Conservation (phyloP, 108 stramenopile genomes). For the Mayamaea pseudoterrestris region DNA sequence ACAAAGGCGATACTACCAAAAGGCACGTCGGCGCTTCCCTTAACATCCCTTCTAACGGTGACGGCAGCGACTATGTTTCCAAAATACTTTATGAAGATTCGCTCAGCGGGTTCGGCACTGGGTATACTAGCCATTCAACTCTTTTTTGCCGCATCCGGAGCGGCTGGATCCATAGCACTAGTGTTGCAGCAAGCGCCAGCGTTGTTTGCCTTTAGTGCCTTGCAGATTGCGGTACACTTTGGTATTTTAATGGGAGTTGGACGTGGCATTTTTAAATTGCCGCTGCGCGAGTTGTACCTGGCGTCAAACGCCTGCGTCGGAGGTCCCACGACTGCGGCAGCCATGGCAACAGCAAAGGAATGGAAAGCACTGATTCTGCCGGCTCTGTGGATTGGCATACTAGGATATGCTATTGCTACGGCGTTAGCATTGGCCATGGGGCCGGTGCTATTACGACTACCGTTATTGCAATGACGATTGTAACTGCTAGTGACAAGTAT, state of each 20-base stretch:
- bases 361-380: constrained; percentile 81
- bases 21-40: constrained; percentile 53
- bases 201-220: constrained; percentile 65
- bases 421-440: constrained; percentile 67
- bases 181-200: constrained; percentile 75
- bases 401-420: constrained; percentile 89
- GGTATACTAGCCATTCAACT: constrained; percentile 78
- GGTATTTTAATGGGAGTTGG: constrained; percentile 54
- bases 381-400: constrained; percentile 74
- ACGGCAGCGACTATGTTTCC: constrained; percentile 58
- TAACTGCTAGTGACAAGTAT: too few relatives aligned
- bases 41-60: constrained; percentile 70
- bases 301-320: constrained; percentile 90
- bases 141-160: constrained; percentile 88
- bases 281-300: constrained; percentile 60
- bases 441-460: constrained; percentile 39
- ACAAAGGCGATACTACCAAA: constrained; percentile 32
- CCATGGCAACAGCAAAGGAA: constrained; percentile 87
- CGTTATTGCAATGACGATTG: constrained; percentile 4
- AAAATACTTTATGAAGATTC: constrained; percentile 41
- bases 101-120: constrained; percentile 45
- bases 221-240: constrained; percentile 80
- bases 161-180: constrained; percentile 66
- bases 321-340: constrained; percentile 86
- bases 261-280: constrained; percentile 43